phyloP scores from a whole-genome alignment of 2,329 filamentous ascomycete genomes.

The Tolypocladium tropicale region DNA sequence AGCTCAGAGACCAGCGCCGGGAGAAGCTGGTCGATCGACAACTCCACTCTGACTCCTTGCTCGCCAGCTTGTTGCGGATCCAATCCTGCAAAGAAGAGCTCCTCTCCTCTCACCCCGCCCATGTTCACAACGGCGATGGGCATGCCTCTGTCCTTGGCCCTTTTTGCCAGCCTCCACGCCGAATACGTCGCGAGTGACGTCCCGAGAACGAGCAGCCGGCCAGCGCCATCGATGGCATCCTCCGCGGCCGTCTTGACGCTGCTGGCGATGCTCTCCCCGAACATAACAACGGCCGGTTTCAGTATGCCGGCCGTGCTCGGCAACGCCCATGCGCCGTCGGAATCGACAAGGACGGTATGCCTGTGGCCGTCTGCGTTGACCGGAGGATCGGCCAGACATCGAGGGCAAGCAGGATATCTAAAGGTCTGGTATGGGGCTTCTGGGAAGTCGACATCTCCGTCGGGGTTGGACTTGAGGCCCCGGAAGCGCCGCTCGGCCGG shows the following conservation, averaged over 20 bases:
- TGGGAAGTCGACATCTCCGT: slow-evolving; percentile 87
- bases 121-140: slow-evolving; percentile 82
- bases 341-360: slow-evolving; percentile 57
- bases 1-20: slow-evolving; percentile 46
- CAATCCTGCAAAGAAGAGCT: slow-evolving; percentile 54
- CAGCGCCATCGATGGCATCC: slow-evolving; percentile 65
- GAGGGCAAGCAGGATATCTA: slow-evolving; percentile 80
- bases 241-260: slow-evolving; percentile 68
- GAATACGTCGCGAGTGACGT: slow-evolving; percentile 93
- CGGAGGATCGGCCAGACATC: slow-evolving; percentile 59
- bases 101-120: slow-evolving; percentile 72
- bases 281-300: slow-evolving; percentile 93
- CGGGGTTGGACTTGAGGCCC: slow-evolving; percentile 78
- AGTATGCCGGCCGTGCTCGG: slow-evolving; percentile 65
- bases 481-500: slow-evolving; percentile 54
- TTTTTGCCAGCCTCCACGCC: slow-evolving; percentile 80
- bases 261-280: slow-evolving; percentile 74
- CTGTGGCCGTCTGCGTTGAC: slow-evolving; percentile 40
- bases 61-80: slow-evolving; percentile 39
- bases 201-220: slow-evolving; percentile 68
- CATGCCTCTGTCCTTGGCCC: slow-evolving; percentile 72
- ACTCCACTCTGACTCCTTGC: slow-evolving; percentile 44
- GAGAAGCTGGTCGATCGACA: slow-evolving; percentile 46
- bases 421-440: slow-evolving; percentile 83
- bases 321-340: slow-evolving; percentile 67